phyloP scores from a whole-genome alignment of 768 basidiomycete species.

The Leccinellum luteum region DNA sequence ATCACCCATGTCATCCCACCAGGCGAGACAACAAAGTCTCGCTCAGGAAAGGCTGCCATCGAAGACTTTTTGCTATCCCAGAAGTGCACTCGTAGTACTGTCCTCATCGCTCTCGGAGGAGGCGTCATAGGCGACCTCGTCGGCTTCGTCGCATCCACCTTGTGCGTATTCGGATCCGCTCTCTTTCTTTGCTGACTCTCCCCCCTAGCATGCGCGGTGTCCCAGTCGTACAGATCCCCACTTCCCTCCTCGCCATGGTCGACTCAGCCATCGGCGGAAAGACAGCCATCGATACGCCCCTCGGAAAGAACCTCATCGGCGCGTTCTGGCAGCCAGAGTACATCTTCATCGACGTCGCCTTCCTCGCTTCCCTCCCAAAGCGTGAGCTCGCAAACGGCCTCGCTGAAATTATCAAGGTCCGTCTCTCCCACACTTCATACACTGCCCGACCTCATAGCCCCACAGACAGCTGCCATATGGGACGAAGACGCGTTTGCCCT shows the following conservation, averaged over 20 bases:
- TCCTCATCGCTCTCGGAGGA: slow-evolving; percentile 91
- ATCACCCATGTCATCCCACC: slow-evolving; percentile 78
- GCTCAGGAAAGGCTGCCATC: slow-evolving; percentile 88
- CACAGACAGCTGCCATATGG: slow-evolving; percentile 98
- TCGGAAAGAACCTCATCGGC: slow-evolving; percentile 97
- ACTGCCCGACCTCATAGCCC: not conserved
- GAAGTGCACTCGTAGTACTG: slow-evolving; percentile 89
- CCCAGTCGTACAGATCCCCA: slow-evolving; percentile 93
- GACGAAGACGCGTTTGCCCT: slow-evolving; percentile 84
- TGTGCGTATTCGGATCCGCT: slow-evolving; percentile 49
- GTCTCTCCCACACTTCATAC: slow-evolving; percentile 15
- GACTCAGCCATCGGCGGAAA: slow-evolving; percentile 98
- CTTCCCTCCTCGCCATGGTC: slow-evolving; percentile 96
- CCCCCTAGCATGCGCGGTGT: slow-evolving; percentile 91
- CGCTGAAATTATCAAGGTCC: slow-evolving; percentile 96
- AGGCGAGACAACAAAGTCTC: slow-evolving; percentile 90
- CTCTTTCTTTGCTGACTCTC: not conserved
- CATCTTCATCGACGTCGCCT: slow-evolving; percentile 96
- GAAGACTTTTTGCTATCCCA: slow-evolving; percentile 91
- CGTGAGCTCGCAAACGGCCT: slow-evolving; percentile 98
- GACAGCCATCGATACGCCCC: slow-evolving; percentile 98
- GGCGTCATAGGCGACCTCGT: slow-evolving; percentile 97
- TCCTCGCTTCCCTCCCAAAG: slow-evolving; percentile 87
- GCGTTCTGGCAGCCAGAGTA: slow-evolving; percentile 98
- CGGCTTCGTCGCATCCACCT: slow-evolving; percentile 95